Percentiles rank a stretch among this genome's conserved stretches.
These are phyloP conservation scores for Apodospora peruviana DNA, from an alignment of 495 filamentous ascomycete species.

Conservation along the genomic window DNA sequence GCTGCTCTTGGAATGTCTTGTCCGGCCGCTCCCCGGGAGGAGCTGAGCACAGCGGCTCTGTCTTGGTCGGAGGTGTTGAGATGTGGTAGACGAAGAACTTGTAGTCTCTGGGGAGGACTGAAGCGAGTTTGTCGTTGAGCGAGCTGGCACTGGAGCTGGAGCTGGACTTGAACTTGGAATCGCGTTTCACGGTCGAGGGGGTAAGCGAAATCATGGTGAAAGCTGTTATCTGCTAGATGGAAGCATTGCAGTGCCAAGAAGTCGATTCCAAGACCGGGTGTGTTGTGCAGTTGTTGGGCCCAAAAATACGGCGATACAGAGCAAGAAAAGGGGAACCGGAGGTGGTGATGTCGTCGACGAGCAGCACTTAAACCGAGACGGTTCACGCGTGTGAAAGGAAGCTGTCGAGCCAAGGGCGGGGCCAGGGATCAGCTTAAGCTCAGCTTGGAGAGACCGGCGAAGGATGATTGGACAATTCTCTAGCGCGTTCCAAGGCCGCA, in stretches of 20 bases:
- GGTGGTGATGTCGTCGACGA: no score
- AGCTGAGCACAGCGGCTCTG: constrained; percentile 70
- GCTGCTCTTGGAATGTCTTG: constrained; percentile 78
- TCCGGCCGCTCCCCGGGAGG: constrained; percentile 63
- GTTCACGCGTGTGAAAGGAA: no score
- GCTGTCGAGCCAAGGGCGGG: not conserved
- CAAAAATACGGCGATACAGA: no score
- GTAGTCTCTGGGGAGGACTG: constrained; percentile 62
- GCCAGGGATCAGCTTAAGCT: not conserved
- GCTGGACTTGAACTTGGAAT: not conserved
- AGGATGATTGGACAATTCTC: no score
- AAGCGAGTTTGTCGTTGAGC: constrained; percentile 53
- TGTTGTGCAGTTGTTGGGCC: no score
- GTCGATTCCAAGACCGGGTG: not conserved
- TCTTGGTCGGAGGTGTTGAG: constrained; percentile 73
- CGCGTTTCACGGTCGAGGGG: constrained; percentile 9
- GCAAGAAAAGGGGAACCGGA: no score
- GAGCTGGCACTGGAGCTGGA: constrained; percentile 1
- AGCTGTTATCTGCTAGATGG: not conserved
- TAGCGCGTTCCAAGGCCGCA: no score
- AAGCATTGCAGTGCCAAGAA: no score
- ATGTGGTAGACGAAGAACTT: constrained; percentile 77
- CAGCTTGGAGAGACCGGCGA: not conserved
- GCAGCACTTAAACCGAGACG: no score
- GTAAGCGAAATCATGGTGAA: constrained; percentile 14